Evolutionary conservation across 192 early-diverging fungal species (phyloP), one percentile per base, ranked within the genome.

Genomic region (Podila verticillata): DNA sequence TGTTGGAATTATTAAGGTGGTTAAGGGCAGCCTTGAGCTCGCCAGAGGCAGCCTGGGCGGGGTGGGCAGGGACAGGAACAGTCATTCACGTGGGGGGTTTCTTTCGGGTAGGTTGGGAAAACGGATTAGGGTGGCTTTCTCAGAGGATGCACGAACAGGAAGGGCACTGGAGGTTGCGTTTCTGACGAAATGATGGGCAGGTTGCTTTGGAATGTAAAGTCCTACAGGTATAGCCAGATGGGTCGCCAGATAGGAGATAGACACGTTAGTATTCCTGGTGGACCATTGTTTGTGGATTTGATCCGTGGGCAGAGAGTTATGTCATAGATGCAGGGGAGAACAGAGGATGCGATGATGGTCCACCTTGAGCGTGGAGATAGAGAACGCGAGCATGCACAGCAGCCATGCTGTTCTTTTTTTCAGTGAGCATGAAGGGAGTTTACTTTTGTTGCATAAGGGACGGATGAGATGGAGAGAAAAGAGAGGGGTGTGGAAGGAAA

Each of bases 171-270:
- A 71, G 77, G 77, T 56, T 72, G 77, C 47, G 77, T 80, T 72
- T 80, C 77, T 80, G 77, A 80, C 77, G 77, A 80, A 80, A 80
- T 80, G 69, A 63, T 80, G 77, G 77, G 77, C 77, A 80, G 70
- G 77, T 68, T 61, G 68, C 65, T 80, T 79, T 80, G 70, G 77
- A 65, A 72, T 80, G 77, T 67, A 64, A 80, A 80, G 77, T 80
- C 77, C 77, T 80, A 72, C 17, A n/a, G 9, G n/a, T 5, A 22
- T 10, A 15, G 26, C 1, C 20, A 24, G 36, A 59, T 28, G 26
- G 62, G n/a, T 58, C 36, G 9, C 19, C 29, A 24, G 31, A 48
- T 22, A 29, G 56, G n/a, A 20, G 6, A 60, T 12, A 61, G 54
- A 6, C 5, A 29, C 22, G 44, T 6, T 60, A 60, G 30, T 29